phyloP scores from a whole-genome alignment of 176 grass and related monocot species.

The Elymus sibiricus region DNA sequence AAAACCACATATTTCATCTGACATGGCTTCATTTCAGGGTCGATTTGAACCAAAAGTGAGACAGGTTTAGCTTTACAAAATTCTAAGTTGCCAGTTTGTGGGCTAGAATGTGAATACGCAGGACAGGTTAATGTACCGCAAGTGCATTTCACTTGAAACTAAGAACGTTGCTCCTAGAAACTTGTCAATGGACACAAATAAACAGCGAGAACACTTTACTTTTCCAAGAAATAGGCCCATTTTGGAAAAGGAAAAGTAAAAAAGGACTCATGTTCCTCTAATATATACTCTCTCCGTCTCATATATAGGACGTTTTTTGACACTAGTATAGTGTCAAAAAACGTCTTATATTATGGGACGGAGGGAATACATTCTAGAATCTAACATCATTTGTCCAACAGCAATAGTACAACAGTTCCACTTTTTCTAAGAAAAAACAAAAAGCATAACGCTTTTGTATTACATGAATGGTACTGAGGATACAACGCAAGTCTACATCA shows the following conservation, averaged over 20 bases:
- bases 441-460: background rate
- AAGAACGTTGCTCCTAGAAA: background rate
- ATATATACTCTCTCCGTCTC: too few relatives aligned
- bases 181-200: background rate
- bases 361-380: background rate
- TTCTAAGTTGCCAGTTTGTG: too few relatives aligned
- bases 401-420: background rate
- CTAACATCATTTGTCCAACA: background rate
- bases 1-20: background rate
- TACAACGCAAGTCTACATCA: background rate
- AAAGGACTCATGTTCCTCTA: background rate
- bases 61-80: too few relatives aligned
- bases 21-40: background rate
- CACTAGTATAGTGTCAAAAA: too few relatives aligned
- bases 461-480: conserved; percentile 3
- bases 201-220: background rate
- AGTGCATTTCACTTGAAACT: too few relatives aligned
- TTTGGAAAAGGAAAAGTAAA: background rate
- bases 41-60: too few relatives aligned
- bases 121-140: too few relatives aligned
- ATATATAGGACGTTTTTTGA: too few relatives aligned
- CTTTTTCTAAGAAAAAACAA: background rate
- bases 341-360: too few relatives aligned
- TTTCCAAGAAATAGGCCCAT: background rate
- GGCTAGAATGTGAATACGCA: too few relatives aligned